These are phyloP conservation scores for Penicillium sp. DNA, from an alignment of 2,329 filamentous ascomycete species.

Conservation along the genomic window DNA sequence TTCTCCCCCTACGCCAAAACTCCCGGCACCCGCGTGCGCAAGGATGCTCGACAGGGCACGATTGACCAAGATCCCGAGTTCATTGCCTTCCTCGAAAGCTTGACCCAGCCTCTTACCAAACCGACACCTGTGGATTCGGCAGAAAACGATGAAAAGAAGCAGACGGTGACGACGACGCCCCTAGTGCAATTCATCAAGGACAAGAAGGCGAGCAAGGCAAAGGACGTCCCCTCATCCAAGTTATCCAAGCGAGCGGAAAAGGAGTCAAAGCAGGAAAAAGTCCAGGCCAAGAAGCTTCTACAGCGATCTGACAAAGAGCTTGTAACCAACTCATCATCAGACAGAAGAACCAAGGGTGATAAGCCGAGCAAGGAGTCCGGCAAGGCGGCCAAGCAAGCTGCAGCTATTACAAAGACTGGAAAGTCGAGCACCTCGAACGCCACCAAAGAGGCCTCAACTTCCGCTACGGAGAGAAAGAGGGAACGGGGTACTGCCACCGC, in stretches of 20 bases:
- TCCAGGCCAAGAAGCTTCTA: conserved; percentile 42
- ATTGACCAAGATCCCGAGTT: conserved; percentile 97
- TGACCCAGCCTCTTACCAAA: conserved; percentile 69
- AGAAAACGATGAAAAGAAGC: conserved; percentile 50
- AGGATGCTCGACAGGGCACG: conserved; percentile 82
- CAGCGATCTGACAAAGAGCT: conserved; percentile 37
- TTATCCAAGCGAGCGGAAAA: conserved; percentile 35
- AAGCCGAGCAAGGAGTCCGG: conserved; percentile 60
- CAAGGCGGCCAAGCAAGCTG: conserved; percentile 48
- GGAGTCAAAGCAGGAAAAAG: conserved; percentile 40
- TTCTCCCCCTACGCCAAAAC: conserved; percentile 80
- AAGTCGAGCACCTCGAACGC: conserved; percentile 30
- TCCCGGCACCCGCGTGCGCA: conserved; percentile 67
- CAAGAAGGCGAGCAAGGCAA: conserved; percentile 77
- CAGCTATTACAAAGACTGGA: conserved; percentile 32
- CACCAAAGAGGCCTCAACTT: conserved; percentile 24
- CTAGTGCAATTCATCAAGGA: conserved; percentile 85
- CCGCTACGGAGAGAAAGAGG: conserved; percentile 47
- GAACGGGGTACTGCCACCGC: conserved; percentile 52
- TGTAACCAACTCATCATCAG: conserved; percentile 25
- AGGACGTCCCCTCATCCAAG: conserved; percentile 51
- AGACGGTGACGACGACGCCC: conserved; percentile 72
- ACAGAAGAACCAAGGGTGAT: conserved; percentile 45
- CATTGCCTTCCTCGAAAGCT: conserved; percentile 80
- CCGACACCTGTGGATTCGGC: conserved; percentile 48